Evolutionary conservation across 495 filamentous ascomycete genomes (phyloP), one percentile per base, ranked within the genome.

Genomic region (Hypoxylon rickii): DNA sequence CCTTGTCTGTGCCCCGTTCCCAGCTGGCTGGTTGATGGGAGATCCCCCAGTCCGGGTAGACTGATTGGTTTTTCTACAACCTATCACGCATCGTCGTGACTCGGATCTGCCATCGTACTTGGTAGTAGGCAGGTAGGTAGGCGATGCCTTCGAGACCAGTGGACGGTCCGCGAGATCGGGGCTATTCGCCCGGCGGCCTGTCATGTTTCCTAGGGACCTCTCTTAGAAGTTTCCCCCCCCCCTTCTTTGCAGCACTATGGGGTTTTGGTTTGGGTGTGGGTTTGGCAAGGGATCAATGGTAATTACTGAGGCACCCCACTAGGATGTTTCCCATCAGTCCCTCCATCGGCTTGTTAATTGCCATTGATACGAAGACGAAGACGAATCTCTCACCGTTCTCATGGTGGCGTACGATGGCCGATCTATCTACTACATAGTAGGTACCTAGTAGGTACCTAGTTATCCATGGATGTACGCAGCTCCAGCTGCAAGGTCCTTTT

Each of bases 11-110:
- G 19, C 53, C 41, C 32, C 50, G 63, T 64, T 69, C 56, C 65
- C 65, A 63, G 65, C 62, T 53, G 63, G 65, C 46, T 62, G 65
- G 65, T 68, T 65, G 47, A 67, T 51, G 48, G 44, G 49, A 65
- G 61, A 63, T 68, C 58, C 62, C 47, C 58, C 31, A 47, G 57
- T 51, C 51, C 37, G 21, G 3, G 22, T 24, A 21, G 53, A 54
- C 61, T 55, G 59, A 63, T 63, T 63, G 53, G 53, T 19, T 50
- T 52, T 51, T 12, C 49, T 22, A 15, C 52, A 52, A 48, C 38
- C 40, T 40, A 16, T 36, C 34, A 58, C 15, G 40, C n/a, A n/a
- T n/a, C n/a, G n/a, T n/a, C n/a, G n/a, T n/a, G n/a, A n/a, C n/a
- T n/a, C n/a, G n/a, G n/a, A n/a, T n/a, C n/a, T n/a, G n/a, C n/a